These are phyloP conservation scores for Plectosphaerella sp. DNA, from an alignment of 2,329 filamentous ascomycete species.

Conservation along the genomic window DNA sequence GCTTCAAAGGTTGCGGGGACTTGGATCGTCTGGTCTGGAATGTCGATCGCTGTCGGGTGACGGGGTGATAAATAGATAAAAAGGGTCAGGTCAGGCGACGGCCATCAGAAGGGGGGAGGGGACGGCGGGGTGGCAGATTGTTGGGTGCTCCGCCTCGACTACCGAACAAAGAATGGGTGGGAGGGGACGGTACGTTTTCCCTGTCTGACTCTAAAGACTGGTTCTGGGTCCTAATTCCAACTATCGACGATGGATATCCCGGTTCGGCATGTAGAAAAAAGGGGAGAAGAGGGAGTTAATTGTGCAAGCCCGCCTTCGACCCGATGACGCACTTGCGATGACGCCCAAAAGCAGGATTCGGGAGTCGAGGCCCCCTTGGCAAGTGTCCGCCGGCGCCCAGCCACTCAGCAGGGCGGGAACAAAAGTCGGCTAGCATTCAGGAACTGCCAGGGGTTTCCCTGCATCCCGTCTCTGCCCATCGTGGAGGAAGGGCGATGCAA, in stretches of 20 bases:
- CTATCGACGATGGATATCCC: too few species aligned
- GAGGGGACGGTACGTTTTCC: too few species aligned
- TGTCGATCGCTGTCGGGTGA: too few species aligned
- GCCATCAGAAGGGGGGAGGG: too few species aligned
- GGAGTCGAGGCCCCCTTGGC: neutral
- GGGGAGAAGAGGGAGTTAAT: neutral
- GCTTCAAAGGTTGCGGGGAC: too few species aligned
- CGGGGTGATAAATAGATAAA: neutral
- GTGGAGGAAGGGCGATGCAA: neutral
- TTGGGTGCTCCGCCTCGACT: too few species aligned
- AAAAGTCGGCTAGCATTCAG: neutral
- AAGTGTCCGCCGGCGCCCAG: neutral
- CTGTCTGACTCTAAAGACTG: too few species aligned
- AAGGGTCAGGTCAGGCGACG: too few species aligned
- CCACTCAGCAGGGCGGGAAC: neutral
- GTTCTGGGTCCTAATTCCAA: too few species aligned
- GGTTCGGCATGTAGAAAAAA: neutral
- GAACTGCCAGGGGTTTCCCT: slow-evolving; percentile 1
- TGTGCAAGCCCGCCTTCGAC: slow-evolving; percentile 6
- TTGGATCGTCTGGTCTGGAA: too few species aligned
- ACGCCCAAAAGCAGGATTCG: slow-evolving; percentile 11
- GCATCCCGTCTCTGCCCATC: slow-evolving; percentile 1
- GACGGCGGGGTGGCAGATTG: too few species aligned
- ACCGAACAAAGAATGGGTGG: too few species aligned
- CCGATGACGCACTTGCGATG: slow-evolving; percentile 11